Conservation (phyloP, 148 eudicot species). For the Beta vulgaris region DNA sequence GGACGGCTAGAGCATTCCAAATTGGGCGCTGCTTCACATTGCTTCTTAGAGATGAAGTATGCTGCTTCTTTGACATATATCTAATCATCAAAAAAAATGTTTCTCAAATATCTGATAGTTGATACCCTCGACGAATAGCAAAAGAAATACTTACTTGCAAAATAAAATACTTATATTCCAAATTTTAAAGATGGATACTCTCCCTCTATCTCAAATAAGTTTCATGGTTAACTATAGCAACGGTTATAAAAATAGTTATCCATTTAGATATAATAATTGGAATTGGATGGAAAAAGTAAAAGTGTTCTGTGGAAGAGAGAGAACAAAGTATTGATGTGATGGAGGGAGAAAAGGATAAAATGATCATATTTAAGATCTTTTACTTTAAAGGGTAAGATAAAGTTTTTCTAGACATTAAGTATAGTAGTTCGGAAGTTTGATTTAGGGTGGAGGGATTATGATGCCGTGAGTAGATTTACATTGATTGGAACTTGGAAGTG, state of each 20-base stretch:
- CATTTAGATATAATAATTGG: too few species aligned
- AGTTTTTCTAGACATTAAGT: neutral
- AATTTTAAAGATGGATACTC: neutral
- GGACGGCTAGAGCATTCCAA: slow-evolving; percentile 96
- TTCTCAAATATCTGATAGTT: neutral
- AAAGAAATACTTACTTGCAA: neutral
- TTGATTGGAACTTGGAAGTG: neutral
- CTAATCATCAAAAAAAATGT: neutral
- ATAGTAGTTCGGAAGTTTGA: neutral
- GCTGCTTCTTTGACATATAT: slow-evolving; percentile 13
- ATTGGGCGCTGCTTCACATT: slow-evolving; percentile 83
- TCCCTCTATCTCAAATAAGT: neutral
- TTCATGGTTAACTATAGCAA: neutral
- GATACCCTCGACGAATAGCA: neutral
- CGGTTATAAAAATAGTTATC: too few species aligned
- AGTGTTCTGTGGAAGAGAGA: neutral
- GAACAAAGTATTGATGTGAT: neutral
- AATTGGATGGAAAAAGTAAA: neutral
- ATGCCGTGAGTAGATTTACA: neutral
- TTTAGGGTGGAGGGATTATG: neutral
- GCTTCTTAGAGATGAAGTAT: slow-evolving; percentile 71
- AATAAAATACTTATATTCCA: neutral
- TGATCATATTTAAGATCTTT: neutral
- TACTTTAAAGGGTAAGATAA: neutral
- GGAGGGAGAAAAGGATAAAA: neutral